Evolutionary conservation across 495 filamentous ascomycete genomes (phyloP).

Genomic region (Glutinoglossum americanum): DNA sequence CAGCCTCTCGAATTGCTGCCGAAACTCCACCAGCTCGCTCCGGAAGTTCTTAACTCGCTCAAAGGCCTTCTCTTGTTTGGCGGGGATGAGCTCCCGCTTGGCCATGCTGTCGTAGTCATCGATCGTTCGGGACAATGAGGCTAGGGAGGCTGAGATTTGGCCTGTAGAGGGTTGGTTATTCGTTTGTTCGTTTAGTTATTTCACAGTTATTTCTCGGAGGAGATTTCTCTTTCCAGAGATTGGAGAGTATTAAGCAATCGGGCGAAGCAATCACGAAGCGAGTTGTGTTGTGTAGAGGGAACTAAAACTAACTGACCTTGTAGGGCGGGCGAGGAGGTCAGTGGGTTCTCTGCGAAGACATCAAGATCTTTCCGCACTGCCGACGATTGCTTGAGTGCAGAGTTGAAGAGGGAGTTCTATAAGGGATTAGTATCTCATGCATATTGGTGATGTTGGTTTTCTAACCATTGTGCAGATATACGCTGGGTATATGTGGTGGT

Average conservation of each 20-base stretch:
- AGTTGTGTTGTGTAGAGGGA: no score
- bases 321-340: conserved; percentile 38
- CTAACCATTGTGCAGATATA: background rate
- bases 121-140: conserved; percentile 72
- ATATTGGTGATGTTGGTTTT: background rate
- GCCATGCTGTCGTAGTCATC: conserved; percentile 80
- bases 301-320: conserved; percentile 29
- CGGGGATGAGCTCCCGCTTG: conserved; percentile 64
- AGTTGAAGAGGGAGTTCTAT: conserved; percentile 87
- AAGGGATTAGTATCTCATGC: background rate
- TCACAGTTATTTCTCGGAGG: background rate
- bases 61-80: conserved; percentile 76
- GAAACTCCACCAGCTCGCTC: conserved; percentile 55
- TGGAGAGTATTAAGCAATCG: no score
- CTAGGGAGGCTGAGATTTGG: conserved; percentile 69
- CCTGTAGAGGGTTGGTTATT: no score
- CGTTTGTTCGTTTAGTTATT: background rate
- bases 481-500: background rate
- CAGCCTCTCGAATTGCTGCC: conserved; percentile 50
- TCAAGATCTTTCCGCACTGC: conserved; percentile 71
- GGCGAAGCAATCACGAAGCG: no score
- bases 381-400: conserved; percentile 79
- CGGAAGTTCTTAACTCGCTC: conserved; percentile 76
- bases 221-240: no score
- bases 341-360: conserved; percentile 39